phyloP scores from a whole-genome alignment of 257 asterid species.

The Fraxinus cuspidata region DNA sequence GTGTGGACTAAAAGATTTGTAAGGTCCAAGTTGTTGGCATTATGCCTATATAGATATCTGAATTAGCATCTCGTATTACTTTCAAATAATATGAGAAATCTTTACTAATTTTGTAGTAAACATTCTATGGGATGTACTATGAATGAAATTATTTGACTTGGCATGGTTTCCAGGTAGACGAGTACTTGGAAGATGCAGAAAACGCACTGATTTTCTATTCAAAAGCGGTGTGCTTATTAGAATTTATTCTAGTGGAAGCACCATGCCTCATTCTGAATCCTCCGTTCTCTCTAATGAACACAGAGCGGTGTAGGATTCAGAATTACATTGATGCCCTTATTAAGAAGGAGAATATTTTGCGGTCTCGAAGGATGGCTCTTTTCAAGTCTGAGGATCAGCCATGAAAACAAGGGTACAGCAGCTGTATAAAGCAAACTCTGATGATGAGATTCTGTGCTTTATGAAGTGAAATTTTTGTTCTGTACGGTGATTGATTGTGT shows the following conservation, averaged over 20 bases:
- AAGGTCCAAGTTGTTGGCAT: neutral
- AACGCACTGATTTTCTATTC: slow-evolving; percentile 61
- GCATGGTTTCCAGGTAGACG: slow-evolving; percentile 60
- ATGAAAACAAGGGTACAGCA: neutral
- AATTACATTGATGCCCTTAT: slow-evolving; percentile 62
- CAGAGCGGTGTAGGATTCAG: slow-evolving; percentile 68
- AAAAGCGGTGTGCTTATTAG: slow-evolving; percentile 57
- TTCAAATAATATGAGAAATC: neutral
- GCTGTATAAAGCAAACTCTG: neutral
- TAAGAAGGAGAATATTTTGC: slow-evolving; percentile 65
- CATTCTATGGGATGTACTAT: neutral
- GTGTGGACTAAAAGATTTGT: neutral
- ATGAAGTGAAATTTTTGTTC: neutral
- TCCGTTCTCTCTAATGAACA: slow-evolving; percentile 72
- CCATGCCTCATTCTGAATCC: slow-evolving; percentile 75
- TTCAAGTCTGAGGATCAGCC: slow-evolving; percentile 51
- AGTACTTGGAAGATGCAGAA: slow-evolving; percentile 63
- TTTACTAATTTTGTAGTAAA: neutral
- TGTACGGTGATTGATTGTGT: slow-evolving; percentile 22
- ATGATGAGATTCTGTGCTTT: neutral
- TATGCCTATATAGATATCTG: neutral
- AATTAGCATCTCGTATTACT: neutral
- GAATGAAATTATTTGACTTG: slow-evolving; percentile 15
- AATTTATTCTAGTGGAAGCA: slow-evolving; percentile 73
- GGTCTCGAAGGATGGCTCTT: slow-evolving; percentile 63